Base-by-base conservation (phyloP, 2,329 filamentous ascomycete genomes). In the Beauveria sp. region DNA sequence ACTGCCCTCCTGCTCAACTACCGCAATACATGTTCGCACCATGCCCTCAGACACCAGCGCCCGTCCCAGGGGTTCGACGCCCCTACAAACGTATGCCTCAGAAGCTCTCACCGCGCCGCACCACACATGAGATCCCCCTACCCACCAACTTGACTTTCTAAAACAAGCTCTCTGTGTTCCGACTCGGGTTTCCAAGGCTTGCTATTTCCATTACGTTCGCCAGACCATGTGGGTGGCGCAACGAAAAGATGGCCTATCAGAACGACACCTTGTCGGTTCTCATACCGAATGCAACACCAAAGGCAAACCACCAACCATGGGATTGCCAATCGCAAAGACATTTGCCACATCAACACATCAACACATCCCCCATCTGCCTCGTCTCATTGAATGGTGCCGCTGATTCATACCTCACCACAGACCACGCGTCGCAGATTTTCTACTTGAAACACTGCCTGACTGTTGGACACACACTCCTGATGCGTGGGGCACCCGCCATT, bases 371-470 rank as follows among this genome's bases (percentile, higher is more conserved):
- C 43, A 20, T 56, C n/a, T 56, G 20, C 49, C 18, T 38, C 8
- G 16, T 40, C 26, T 12, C n/a, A 22, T 43, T 28, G 22, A 22
- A 28, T 30, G 38, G 30, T 16, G 46, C 34, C 9, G 46, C 34
- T 30, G 45, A 50, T 24, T 20, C 26, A 52, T 53, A 9, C 55
- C 10, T 28, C 40, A 45, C 57, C 28, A 50, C 12, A 42, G 14
- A 28, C 58, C 40, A 54, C 14, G 43, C 43, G 58, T 60, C 50
- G 58, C 52, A 62, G 60, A 55, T 57, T 57, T 16, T 47, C n/a
- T 30, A 58, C 50, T 30, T 58, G 60, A 62, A 62, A 62, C 60
- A 47, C 52, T 51, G 22, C 58, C n/a, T 40, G 52, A 54, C 43
- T 46, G 51, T 50, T 30, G 30, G 43, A 43, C 51, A 47, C 57